Percentiles rank a stretch among this genome's conserved stretches.
phyloP scores from a whole-genome alignment of 2,329 filamentous ascomycete species.

The Aspergillus sergii region DNA sequence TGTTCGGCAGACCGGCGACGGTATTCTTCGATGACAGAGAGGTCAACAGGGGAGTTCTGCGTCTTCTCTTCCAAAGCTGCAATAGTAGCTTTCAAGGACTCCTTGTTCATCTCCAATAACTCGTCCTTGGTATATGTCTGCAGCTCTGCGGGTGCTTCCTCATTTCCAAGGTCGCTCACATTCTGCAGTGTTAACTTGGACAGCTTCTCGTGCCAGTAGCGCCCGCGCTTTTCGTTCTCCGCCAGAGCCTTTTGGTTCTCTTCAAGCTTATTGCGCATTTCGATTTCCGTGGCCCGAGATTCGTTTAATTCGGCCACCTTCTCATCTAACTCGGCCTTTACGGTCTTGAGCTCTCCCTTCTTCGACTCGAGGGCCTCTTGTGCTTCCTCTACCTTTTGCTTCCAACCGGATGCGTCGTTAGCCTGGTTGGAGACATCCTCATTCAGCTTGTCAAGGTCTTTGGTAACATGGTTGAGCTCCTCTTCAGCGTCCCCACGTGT shows the following conservation, averaged over 20 bases:
- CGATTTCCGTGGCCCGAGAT: conserved; percentile 86
- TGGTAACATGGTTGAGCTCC: conserved; percentile 72
- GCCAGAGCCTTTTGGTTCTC: conserved; percentile 87
- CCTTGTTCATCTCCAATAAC: conserved; percentile 65
- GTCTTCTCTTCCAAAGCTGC: conserved; percentile 72
- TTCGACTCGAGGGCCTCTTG: conserved; percentile 75
- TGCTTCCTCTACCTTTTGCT: conserved; percentile 75
- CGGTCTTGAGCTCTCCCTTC: conserved; percentile 74
- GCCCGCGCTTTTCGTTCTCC: conserved; percentile 82
- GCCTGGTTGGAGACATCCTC: conserved; percentile 77
- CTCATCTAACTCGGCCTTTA: conserved; percentile 86
- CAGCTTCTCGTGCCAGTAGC: conserved; percentile 89
- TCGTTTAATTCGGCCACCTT: conserved; percentile 85
- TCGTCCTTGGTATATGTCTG: conserved; percentile 78
- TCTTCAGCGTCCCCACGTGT: conserved; percentile 75
- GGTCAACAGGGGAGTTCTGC: conserved; percentile 82
- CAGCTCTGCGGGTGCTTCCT: conserved; percentile 54
- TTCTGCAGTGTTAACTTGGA: conserved; percentile 82
- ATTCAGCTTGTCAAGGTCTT: conserved; percentile 77
- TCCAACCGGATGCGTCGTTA: conserved; percentile 72
- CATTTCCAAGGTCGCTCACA: conserved; percentile 69
- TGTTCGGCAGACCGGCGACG: conserved; percentile 83
- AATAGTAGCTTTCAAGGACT: conserved; percentile 65
- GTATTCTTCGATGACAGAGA: conserved; percentile 86
- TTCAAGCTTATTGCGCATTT: conserved; percentile 97